Conservation (phyloP, 2,329 filamentous ascomycete species). For the Colletotrichum sp. region DNA sequence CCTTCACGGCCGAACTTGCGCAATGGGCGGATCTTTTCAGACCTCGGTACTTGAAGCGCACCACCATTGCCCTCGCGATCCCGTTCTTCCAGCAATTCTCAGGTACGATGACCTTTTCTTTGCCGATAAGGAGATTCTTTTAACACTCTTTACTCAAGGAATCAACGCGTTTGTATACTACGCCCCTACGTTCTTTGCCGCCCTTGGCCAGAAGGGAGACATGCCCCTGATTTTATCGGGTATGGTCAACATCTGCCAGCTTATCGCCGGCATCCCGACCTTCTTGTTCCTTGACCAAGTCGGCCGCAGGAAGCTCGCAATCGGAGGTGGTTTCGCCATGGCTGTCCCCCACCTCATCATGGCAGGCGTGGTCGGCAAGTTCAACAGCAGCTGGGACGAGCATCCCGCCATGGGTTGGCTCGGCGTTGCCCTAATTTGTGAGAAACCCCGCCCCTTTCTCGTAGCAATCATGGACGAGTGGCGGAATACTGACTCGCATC, state of each 20-base stretch:
- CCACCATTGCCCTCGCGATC: conserved; percentile 38
- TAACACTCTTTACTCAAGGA: background rate
- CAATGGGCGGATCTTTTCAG: conserved; percentile 53
- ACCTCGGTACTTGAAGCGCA: conserved; percentile 46
- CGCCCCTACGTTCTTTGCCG: conserved; percentile 28
- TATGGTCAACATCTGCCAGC: conserved; percentile 38
- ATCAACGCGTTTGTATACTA: conserved; percentile 30
- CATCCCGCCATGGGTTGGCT: background rate
- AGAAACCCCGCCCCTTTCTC: background rate
- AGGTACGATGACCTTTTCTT: background rate
- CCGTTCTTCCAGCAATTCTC: conserved; percentile 29
- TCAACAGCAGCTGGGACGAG: background rate
- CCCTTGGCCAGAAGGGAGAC: conserved; percentile 29
- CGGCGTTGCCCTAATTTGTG: background rate
- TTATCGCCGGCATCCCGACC: conserved; percentile 31
- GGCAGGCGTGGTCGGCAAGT: background rate
- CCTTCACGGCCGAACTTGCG: conserved; percentile 46
- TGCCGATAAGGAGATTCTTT: too few species aligned
- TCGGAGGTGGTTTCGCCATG: conserved; percentile 34
- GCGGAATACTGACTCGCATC: background rate
- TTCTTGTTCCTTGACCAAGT: conserved; percentile 35
- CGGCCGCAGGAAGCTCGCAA: conserved; percentile 31
- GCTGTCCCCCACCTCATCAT: conserved; percentile 8
- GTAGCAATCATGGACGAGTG: background rate
- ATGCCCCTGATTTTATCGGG: conserved; percentile 36